Evolutionary conservation across 2,329 filamentous ascomycete species (phyloP), one percentile per base, ranked within the genome.

Genomic region (Arachnomyces sp.): DNA sequence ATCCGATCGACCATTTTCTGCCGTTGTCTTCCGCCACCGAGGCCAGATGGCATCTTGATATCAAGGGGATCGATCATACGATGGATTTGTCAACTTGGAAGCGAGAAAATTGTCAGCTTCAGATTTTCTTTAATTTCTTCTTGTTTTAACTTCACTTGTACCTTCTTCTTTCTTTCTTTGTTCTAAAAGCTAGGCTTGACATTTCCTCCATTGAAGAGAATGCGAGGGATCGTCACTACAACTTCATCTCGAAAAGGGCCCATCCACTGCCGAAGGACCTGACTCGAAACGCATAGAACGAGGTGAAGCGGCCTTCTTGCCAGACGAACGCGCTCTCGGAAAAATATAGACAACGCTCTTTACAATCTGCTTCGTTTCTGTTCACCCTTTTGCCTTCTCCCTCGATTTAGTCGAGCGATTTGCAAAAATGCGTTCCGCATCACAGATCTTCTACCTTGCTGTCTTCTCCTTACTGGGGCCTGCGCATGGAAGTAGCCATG

Each of bases 401-500:
- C 15, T 16, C 11, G 28, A 30, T 18, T 17, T 14, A 28, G 14
- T 30, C 5, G 4, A 21, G 34, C 21, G 21, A 25, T 25, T 9
- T 9, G 5, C 21, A 25, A 48, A 36, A 11, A 78, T 78, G 75
- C 72, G 67, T 51, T 61, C 68, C 42, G 71, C 74, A 39, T 66
- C 71, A 43, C 68, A 69, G 48, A 56, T 73, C 31, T 80, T 82
- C 61, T 81, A 76, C 59, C 66, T 81, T 42, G 78, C 77, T 40
- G 67, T 79, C 47, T 80, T 81, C 55, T 67, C 75, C 50, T 67
- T 82, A 52, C 66, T 78, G 45, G 63, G 66, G 42, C 60, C 68
- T 36, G 65, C 67, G 40, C 67, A 71, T 53, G 74, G 67, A 34
- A 57, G 57, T 48, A 54, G 59, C 57, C 55, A 67, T 57, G 49